Base-by-base conservation (phyloP, 2,329 filamentous ascomycete genomes). In the Botrytis cinerea region DNA sequence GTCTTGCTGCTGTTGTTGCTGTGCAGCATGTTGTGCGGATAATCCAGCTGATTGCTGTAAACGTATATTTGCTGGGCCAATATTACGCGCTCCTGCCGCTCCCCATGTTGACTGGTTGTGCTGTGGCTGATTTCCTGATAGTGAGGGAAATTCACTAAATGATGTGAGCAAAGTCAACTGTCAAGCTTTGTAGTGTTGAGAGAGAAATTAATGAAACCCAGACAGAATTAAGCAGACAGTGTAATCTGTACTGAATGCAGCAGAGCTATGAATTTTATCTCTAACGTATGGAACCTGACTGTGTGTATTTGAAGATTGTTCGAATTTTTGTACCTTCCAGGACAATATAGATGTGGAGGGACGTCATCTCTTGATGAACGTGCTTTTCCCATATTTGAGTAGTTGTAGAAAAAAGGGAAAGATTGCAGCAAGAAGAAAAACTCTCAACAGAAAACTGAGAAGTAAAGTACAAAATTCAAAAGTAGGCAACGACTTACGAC, bases 141-240 rank as follows among this genome's bases (percentile, higher is more conserved):
- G 82, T 35, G 89, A 90, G 14, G 90, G 90, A 72, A 92, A 92
- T 79, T 92, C 89, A 75, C 89, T 92, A 64, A 67, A 46, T 28
- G 66, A 54, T 28, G 72, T 79, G 59, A 79, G 78, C 57, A 63
- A 73, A 59, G 63, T 54, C 45, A 46, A 61, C 32, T 28, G 28
- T 68, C 46, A 57, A 54, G 28, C n/a, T 35, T 28, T 43, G 38
- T 25, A 45, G 20, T 18, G 35, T 40, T 12, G n/a, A 67, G 20
- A 66, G 16, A n/a, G 46, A 57, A 32, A 32, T 16, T 20, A 38
- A 54, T 9, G 22, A 40, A 63, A 22, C 16, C 18, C n/a, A 62
- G 25, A 43, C 20, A 16, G 18, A 10, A 12, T 71, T 12, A 9
- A 28, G 20, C 18, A 28, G 32, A 54, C 5, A 54, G 59, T 25